These are phyloP conservation scores for Corrigiola litoralis DNA, from an alignment of 179 eudicot genomes.

Conservation along the genomic window DNA sequence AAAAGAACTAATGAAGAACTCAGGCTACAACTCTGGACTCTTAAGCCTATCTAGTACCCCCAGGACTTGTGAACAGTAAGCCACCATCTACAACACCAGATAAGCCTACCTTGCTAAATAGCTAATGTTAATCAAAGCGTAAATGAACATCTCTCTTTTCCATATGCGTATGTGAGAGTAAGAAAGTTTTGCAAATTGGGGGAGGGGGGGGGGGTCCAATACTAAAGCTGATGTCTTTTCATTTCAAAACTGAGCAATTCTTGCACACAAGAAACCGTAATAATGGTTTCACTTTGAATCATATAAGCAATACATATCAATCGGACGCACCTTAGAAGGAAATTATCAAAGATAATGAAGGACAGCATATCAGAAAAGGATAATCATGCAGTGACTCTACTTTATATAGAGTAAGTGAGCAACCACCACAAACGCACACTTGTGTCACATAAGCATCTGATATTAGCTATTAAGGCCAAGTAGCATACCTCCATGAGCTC, in stretches of 20 bases:
- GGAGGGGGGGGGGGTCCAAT: background rate
- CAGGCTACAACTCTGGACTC: background rate
- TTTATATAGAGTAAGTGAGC: background rate
- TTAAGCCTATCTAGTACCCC: background rate
- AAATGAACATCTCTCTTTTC: no score
- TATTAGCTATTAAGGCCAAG: background rate
- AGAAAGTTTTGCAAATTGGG: background rate
- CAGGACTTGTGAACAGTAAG: no score
- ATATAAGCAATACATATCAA: background rate
- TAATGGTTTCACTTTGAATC: no score
- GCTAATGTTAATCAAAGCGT: no score
- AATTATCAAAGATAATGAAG: background rate
- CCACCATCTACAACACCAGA: no score
- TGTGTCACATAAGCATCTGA: background rate
- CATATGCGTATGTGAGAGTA: background rate
- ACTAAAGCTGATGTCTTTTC: background rate
- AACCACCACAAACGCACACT: background rate
- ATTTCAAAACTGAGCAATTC: background rate
- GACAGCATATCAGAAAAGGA: background rate
- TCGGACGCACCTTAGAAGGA: background rate
- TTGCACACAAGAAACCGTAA: background rate
- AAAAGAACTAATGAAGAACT: no score
- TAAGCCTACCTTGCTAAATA: no score
- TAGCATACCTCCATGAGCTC: constrained; percentile 95
- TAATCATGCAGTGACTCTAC: background rate